Conservation (phyloP, 768 basidiomycete genomes). For the Leucocoprinus sp. region DNA sequence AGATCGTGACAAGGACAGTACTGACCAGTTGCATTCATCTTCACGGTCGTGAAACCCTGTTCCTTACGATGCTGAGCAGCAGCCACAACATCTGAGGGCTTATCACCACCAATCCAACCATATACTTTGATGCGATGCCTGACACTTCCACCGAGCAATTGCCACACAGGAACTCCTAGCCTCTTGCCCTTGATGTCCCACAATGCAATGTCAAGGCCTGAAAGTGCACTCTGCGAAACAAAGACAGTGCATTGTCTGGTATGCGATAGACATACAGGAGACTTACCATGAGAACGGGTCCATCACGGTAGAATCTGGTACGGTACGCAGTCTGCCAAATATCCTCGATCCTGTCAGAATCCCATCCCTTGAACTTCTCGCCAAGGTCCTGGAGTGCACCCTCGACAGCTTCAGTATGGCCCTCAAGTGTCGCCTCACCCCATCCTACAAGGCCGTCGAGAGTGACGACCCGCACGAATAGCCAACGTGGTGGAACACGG, state of each 20-base stretch:
- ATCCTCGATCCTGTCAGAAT: conserved; percentile 61
- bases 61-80: conserved; percentile 45
- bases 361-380: conserved; percentile 50
- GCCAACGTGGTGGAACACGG: conserved; percentile 64
- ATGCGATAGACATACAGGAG: neutral
- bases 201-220: conserved; percentile 61
- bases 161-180: conserved; percentile 55
- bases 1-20: neutral
- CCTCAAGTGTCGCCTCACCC: conserved; percentile 70
- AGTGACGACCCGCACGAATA: conserved; percentile 66
- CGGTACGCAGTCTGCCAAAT: conserved; percentile 64
- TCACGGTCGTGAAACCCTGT: conserved; percentile 63
- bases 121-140: conserved; percentile 52
- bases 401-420: conserved; percentile 68
- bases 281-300: conserved; percentile 58
- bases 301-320: conserved; percentile 66
- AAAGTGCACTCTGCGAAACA: conserved; percentile 35
- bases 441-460: conserved; percentile 58
- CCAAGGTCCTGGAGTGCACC: conserved; percentile 55
- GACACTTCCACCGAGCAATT: conserved; percentile 63
- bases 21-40: conserved; percentile 62
- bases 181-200: conserved; percentile 81
- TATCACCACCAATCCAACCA: conserved; percentile 51
- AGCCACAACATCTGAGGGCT: conserved; percentile 43
- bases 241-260: neutral